Evolutionary conservation across 2,329 filamentous ascomycete species (phyloP), one percentile per base, ranked within the genome.

Genomic region (Hypomyces rosellus): DNA sequence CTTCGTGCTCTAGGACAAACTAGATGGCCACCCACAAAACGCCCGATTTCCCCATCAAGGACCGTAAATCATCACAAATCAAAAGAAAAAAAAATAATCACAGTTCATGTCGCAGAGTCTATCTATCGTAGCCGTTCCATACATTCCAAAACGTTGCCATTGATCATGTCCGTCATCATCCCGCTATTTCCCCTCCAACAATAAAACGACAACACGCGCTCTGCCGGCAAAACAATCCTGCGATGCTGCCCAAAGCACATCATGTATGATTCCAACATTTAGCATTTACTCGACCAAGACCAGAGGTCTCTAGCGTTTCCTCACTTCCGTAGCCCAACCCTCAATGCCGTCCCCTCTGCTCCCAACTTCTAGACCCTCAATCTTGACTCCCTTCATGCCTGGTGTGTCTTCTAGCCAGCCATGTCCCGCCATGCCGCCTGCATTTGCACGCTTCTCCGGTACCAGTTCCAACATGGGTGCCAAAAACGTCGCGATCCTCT

Each of bases 391-490:
- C 61, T 91, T 85, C 91, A 99, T 97, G 7, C 91, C 92, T 34
- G 86, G 85, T 3, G 91, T 91, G 57, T 90, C 87, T 54, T 88
- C 82, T 58, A 97, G 70, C 80, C 92, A 97, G 5, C 74, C 66
- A 60, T 95, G 89, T 6, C 86, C 85, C 4, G 88, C 85, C 93
- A 97, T 97, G 5, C 93, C 93, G 34, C 93, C 93, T 1, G 93
- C 93, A 65, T 97, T 99, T 11, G 93, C 93, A 38, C 93, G 78
- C 69, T 89, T 88, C 53, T 92, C 89, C 0, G 93, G 93, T 38
- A 89, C 72, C 20, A 99, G 74, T 67, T 96, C 89, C 37, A 99
- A 75, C 89, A 97, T 95, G 1, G 93, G 93, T 1, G 84, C 76
- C 51, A 99, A 69, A 69, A 99, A 96, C 25, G 88, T 86, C 14